Evolutionary conservation across 2,329 filamentous ascomycete genomes (phyloP).

Genomic region (Reticulascus tulasneorum): DNA sequence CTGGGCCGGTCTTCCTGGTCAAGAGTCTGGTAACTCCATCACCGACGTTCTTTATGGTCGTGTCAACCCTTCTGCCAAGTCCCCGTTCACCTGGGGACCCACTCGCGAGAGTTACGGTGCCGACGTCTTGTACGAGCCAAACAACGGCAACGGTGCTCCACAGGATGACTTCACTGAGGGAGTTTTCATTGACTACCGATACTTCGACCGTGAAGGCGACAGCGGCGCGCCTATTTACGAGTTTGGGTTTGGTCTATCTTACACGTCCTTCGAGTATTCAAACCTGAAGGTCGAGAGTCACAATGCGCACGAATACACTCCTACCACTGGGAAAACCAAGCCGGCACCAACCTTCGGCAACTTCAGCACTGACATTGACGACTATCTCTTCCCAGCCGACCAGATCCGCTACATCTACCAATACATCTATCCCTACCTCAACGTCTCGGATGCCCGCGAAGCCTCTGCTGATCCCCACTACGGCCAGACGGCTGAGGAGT

Average conservation of each 20-base stretch:
- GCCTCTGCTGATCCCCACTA: constrained; percentile 58
- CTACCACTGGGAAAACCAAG: constrained; percentile 58
- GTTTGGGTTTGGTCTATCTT: constrained; percentile 77
- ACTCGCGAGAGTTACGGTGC: constrained; percentile 65
- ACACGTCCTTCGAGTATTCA: constrained; percentile 76
- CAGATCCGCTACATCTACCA: constrained; percentile 45
- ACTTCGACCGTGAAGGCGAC: constrained; percentile 60
- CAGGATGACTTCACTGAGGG: constrained; percentile 75
- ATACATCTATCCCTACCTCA: constrained; percentile 71
- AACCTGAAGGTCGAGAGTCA: constrained; percentile 55
- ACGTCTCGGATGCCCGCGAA: constrained; percentile 51
- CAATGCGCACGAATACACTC: constrained; percentile 47
- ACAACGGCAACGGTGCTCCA: constrained; percentile 62
- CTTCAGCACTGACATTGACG: constrained; percentile 55
- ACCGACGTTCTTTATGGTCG: constrained; percentile 80
- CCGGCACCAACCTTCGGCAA: constrained; percentile 63
- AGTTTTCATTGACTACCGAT: constrained; percentile 76
- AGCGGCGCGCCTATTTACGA: constrained; percentile 64
- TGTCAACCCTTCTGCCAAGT: constrained; percentile 71
- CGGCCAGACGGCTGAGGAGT: constrained; percentile 52
- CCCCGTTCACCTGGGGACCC: constrained; percentile 76
- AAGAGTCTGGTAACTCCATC: constrained; percentile 78
- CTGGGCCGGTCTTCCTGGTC: constrained; percentile 77
- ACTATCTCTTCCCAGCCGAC: constrained; percentile 65
- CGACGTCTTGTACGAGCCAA: constrained; percentile 63